Evolutionary conservation across 2,329 filamentous ascomycete species (phyloP), one percentile per base, ranked within the genome.

Genomic region (Exophiala sp.): DNA sequence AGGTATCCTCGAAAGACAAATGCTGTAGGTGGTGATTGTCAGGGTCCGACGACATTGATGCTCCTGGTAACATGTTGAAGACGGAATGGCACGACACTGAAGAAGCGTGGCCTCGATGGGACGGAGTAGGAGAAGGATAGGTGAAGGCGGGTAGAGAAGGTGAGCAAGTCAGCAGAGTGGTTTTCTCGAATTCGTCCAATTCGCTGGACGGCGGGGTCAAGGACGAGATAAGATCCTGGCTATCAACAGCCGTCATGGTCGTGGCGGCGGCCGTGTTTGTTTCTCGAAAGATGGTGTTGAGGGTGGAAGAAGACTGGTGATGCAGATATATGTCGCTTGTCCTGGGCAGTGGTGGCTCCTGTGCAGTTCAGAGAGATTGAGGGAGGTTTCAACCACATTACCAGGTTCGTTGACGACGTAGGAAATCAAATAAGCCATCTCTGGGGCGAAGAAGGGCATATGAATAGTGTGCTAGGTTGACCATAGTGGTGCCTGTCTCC

Each of bases 41-140:
- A 18, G 4, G 41, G 49, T 32, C 18, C 22, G 54, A 55, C 30
- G 48, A 40, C 40, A 52, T 40, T 24, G 56, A 42, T 39, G 54
- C 43, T 30, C 43, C 43, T 29, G 55, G 47, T 18, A 55, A 43
- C 22, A 55, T 46, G 48, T 49, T 37, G 34, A 18, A 51, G 45
- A 55, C 41, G 18, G 57, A 56, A 14, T 59, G 55, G 29, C 56
- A 55, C 37, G 55, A 51, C 34, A 57, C 48, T 16, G 50, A 51
- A n/a, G 49, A 35, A 43, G 45, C 34, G 41, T 54, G 58, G 18
- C 56, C 52, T 43, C 43, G 52, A 38, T 50, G 56, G 22, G 58
- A 60, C 34, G 58, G 58, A 40, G 58, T 48, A 16, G 58, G 58
- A 22, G 58, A 60, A 22, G 58, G 58, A 46, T 60, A 60, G 23